These are phyloP conservation scores for Coemansia sp. DNA, from an alignment of 371 early-diverging fungal species.

Conservation along the genomic window DNA sequence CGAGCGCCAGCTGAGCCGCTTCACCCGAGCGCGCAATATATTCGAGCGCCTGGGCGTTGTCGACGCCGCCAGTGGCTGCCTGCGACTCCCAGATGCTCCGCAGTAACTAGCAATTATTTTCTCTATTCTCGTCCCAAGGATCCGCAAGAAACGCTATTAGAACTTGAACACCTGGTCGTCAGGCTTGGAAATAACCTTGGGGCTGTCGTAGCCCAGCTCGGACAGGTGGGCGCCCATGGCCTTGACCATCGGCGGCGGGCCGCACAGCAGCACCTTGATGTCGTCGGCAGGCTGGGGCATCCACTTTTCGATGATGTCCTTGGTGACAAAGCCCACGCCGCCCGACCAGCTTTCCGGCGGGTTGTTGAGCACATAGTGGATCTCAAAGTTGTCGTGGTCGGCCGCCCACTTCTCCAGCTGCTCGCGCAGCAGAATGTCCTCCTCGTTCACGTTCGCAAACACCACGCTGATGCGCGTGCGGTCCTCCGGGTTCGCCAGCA, in stretches of 20 bases:
- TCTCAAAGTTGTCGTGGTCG: slow-evolving; percentile 77
- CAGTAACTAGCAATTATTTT: neutral
- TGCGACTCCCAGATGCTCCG: slow-evolving; percentile 11
- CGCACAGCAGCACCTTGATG: slow-evolving; percentile 91
- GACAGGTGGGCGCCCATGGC: slow-evolving; percentile 75
- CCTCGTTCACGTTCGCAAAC: slow-evolving; percentile 87
- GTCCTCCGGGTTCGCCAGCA: slow-evolving; percentile 81
- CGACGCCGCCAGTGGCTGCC: slow-evolving; percentile 17
- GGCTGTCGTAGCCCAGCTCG: slow-evolving; percentile 73
- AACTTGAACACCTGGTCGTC: slow-evolving; percentile 91
- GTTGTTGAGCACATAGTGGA: slow-evolving; percentile 84
- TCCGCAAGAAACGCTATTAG: slow-evolving; percentile 43
- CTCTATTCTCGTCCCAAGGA: too few relatives aligned
- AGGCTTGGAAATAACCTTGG: slow-evolving; percentile 80
- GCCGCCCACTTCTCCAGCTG: slow-evolving; percentile 79
- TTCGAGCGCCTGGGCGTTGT: slow-evolving; percentile 29
- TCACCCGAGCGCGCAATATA: slow-evolving; percentile 20
- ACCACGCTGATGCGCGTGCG: slow-evolving; percentile 80
- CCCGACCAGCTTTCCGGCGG: slow-evolving; percentile 83
- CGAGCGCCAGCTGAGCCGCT: slow-evolving; percentile 28
- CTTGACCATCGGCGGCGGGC: slow-evolving; percentile 92
- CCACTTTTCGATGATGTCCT: slow-evolving; percentile 73
- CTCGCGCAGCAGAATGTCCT: slow-evolving; percentile 85
- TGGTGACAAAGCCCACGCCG: slow-evolving; percentile 83
- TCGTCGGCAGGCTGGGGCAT: slow-evolving; percentile 76